phyloP scores from a whole-genome alignment of 257 asterid genomes.

The Solanum medicagineum region DNA sequence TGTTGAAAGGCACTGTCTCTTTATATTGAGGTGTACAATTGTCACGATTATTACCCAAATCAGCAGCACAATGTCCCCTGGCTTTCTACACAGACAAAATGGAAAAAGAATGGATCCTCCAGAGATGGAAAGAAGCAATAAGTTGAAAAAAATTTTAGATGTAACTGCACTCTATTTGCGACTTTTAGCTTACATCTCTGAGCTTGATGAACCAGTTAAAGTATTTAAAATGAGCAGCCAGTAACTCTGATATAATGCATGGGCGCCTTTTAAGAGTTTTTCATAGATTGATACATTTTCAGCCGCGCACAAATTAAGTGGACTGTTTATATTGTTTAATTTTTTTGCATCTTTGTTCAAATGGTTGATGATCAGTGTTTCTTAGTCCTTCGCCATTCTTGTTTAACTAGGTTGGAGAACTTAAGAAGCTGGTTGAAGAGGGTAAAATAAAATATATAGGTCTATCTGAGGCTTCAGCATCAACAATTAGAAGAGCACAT shows the following conservation, averaged over 20 bases:
- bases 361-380: not conserved
- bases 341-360: not conserved
- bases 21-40: not conserved
- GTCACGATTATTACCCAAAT: too few relatives aligned
- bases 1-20: not conserved
- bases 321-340: not conserved
- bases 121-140: too few relatives aligned
- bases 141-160: not conserved
- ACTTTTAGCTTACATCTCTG: not conserved
- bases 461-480: conserved; percentile 64
- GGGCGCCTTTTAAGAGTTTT: not conserved
- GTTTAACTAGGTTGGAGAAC: conserved; percentile 49
- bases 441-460: conserved; percentile 71
- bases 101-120: too few relatives aligned
- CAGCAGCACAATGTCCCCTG: too few relatives aligned
- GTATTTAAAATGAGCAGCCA: not conserved
- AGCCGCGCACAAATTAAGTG: not conserved
- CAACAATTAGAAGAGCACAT: conserved; percentile 73
- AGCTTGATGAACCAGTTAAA: not conserved
- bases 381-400: not conserved
- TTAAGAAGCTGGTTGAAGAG: conserved; percentile 64
- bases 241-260: not conserved
- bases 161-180: not conserved
- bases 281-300: not conserved
- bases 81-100: not conserved